Conservation (phyloP, 768 basidiomycete species). For the Boletus reticulatus region DNA sequence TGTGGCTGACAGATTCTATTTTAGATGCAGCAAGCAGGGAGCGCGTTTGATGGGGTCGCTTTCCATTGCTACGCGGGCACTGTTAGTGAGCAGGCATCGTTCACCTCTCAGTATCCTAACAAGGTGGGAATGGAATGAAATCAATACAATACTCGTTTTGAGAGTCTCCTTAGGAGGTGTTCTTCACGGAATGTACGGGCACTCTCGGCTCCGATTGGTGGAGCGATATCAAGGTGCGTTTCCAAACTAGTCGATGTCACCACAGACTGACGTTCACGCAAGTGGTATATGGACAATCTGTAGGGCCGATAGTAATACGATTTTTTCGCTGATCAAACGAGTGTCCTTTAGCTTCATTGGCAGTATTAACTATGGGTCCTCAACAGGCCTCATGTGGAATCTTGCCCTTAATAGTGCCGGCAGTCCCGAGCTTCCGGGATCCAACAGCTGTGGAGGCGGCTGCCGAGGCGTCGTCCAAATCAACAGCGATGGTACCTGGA, state of each 20-base stretch:
- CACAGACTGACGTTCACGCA: slow-evolving; percentile 7
- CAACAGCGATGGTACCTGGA: slow-evolving; percentile 60
- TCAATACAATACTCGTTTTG: not conserved
- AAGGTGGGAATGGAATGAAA: slow-evolving; percentile 35
- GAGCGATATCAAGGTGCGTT: slow-evolving; percentile 67
- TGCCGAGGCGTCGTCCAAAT: slow-evolving; percentile 69
- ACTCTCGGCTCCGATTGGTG: slow-evolving; percentile 73
- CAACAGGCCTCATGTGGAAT: slow-evolving; percentile 71
- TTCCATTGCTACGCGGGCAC: slow-evolving; percentile 72
- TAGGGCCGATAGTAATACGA: slow-evolving; percentile 27
- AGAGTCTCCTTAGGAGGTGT: slow-evolving; percentile 33
- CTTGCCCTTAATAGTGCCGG: slow-evolving; percentile 63
- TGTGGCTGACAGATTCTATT: not conserved
- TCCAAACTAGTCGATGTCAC: not conserved
- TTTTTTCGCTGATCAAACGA: slow-evolving; percentile 26
- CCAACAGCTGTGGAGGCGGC: slow-evolving; percentile 59
- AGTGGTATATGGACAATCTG: slow-evolving; percentile 75
- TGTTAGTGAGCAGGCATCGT: slow-evolving; percentile 51
- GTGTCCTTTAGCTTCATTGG: slow-evolving; percentile 38
- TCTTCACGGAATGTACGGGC: slow-evolving; percentile 64
- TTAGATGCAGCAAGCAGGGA: slow-evolving; percentile 55
- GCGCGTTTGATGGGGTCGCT: slow-evolving; percentile 59
- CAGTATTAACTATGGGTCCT: slow-evolving; percentile 29
- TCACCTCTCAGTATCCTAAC: slow-evolving; percentile 52
- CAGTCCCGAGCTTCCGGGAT: slow-evolving; percentile 62